Evolutionary conservation across 1,284 basidiomycete species (phyloP).

Genomic region (Sanghuangporus sanghuang): DNA sequence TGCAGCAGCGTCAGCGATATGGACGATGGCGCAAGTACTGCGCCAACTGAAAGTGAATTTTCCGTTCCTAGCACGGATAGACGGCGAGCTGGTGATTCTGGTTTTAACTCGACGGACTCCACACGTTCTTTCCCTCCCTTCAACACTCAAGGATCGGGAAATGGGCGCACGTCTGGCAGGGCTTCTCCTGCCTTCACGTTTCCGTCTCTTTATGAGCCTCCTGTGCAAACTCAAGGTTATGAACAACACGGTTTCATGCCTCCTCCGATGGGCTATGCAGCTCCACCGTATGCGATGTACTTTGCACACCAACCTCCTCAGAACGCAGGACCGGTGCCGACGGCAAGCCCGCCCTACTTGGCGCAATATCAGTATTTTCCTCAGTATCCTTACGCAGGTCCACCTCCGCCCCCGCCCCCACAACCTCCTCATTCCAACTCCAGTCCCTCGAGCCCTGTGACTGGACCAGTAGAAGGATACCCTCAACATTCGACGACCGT

Average conservation of each 20-base stretch:
- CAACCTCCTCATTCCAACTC: constrained; percentile 24
- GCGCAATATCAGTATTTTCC: constrained; percentile 34
- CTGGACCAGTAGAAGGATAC: constrained; percentile 29
- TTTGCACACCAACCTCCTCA: constrained; percentile 24
- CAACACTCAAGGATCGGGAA: constrained; percentile 47
- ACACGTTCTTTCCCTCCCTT: constrained; percentile 48
- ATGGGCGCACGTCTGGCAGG: constrained; percentile 63
- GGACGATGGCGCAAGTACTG: constrained; percentile 62
- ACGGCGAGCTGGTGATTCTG: constrained; percentile 34
- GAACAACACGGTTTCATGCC: constrained; percentile 40
- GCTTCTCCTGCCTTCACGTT: constrained; percentile 69
- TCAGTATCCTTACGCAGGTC: constrained; percentile 31
- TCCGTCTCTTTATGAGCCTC: constrained; percentile 62
- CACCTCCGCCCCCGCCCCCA: constrained; percentile 21
- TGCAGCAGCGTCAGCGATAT: constrained; percentile 53
- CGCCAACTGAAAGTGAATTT: constrained; percentile 76
- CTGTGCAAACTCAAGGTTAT: constrained; percentile 38
- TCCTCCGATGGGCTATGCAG: constrained; percentile 27
- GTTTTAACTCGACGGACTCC: constrained; percentile 45
- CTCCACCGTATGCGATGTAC: constrained; percentile 28
- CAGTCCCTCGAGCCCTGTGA: constrained; percentile 31
- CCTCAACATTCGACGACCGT: constrained; percentile 27
- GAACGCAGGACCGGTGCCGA: constrained; percentile 26
- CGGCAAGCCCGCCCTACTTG: constrained; percentile 31
- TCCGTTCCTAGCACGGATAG: constrained; percentile 52